phyloP scores from a whole-genome alignment of 192 early-diverging fungal species.

The Coemansia sp. region DNA sequence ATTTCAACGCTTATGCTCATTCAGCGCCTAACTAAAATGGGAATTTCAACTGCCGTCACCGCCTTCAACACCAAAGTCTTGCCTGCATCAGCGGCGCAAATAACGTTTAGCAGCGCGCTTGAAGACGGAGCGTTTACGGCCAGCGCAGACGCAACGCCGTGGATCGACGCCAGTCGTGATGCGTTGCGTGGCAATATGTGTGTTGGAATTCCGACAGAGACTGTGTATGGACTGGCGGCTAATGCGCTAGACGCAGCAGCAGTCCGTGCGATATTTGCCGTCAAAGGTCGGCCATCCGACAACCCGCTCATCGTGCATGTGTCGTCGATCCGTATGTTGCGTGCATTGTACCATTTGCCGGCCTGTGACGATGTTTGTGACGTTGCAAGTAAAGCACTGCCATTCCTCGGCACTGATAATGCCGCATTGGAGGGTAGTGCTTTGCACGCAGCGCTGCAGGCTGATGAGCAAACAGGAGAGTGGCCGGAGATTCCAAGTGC shows the following conservation, averaged over 20 bases:
- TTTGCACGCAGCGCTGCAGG: slow-evolving; percentile 7
- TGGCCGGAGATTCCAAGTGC: slow-evolving; percentile 64
- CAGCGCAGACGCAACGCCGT: slow-evolving; percentile 8
- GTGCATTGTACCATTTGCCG: slow-evolving; percentile 61
- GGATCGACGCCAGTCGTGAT: slow-evolving; percentile 56
- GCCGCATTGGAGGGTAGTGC: slow-evolving; percentile 32
- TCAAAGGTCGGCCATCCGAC: slow-evolving; percentile 90
- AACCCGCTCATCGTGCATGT: slow-evolving; percentile 98
- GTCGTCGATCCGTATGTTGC: slow-evolving; percentile 85
- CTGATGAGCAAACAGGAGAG: slow-evolving; percentile 31
- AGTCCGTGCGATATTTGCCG: slow-evolving; percentile 73
- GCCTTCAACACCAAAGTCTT: slow-evolving; percentile 19
- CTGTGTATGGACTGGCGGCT: slow-evolving; percentile 95
- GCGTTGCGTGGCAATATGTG: slow-evolving; percentile 61
- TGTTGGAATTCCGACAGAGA: slow-evolving; percentile 96
- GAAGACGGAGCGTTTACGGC: slow-evolving; percentile 33
- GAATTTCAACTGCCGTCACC: slow-evolving; percentile 12
- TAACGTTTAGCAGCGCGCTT: slow-evolving; percentile 15
- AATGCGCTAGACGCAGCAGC: slow-evolving; percentile 72
- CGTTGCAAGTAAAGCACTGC: background rate
- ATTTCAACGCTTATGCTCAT: background rate
- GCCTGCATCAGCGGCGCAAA: slow-evolving; percentile 14
- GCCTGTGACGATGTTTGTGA: background rate
- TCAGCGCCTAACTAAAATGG: slow-evolving; percentile 11
- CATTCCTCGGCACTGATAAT: slow-evolving; percentile 52